Conservation (phyloP, 768 basidiomycete genomes). For the Suillus hirtellus region DNA sequence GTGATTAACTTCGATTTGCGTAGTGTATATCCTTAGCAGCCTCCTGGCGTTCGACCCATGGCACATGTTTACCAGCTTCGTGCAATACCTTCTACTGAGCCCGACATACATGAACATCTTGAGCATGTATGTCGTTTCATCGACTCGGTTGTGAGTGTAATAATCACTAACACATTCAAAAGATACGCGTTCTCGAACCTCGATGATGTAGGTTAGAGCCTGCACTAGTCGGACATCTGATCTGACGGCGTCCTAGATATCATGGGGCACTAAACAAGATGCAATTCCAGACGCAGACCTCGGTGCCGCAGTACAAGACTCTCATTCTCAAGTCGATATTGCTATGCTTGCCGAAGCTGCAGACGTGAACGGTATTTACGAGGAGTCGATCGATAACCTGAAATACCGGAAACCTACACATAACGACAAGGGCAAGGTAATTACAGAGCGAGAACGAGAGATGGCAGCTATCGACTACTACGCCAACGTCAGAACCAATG, state of each 20-base stretch:
- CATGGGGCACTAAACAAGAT: conserved; percentile 97
- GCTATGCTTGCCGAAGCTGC: conserved; percentile 81
- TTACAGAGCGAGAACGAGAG: conserved; percentile 62
- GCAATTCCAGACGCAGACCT: conserved; percentile 71
- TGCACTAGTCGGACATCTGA: conserved; percentile 11
- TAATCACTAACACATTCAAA: conserved; percentile 27
- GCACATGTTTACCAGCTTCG: conserved; percentile 92
- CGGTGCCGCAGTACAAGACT: conserved; percentile 80
- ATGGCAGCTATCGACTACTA: conserved; percentile 83
- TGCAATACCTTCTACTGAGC: conserved; percentile 84
- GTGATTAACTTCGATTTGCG: conserved; percentile 9
- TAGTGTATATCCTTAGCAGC: conserved; percentile 75
- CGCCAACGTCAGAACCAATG: conserved; percentile 84
- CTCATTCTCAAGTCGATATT: conserved; percentile 80
- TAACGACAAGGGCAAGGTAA: conserved; percentile 27
- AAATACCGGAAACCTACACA: conserved; percentile 50
- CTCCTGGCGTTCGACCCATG: conserved; percentile 91
- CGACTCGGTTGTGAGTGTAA: conserved; percentile 15
- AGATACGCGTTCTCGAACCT: conserved; percentile 87
- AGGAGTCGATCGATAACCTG: conserved; percentile 78
- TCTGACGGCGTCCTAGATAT: conserved; percentile 51
- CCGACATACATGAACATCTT: conserved; percentile 79
- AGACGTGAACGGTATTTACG: conserved; percentile 82
- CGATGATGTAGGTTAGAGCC: conserved; percentile 58
- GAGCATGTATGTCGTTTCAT: conserved; percentile 57